Base-by-base conservation (phyloP, 495 filamentous ascomycete genomes). In the Corynascus novoguineensis region DNA sequence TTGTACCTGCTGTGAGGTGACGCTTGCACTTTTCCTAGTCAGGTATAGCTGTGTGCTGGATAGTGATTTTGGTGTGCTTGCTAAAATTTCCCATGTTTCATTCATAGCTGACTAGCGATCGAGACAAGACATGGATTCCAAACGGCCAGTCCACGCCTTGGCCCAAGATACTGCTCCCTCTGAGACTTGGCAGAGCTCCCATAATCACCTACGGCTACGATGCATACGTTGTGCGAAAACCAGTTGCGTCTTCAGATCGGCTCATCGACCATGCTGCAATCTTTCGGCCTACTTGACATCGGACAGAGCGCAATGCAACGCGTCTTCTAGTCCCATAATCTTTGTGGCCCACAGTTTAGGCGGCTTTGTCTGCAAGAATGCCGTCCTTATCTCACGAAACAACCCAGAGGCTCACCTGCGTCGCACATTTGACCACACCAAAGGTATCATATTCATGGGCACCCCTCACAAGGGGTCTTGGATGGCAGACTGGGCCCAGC, bases 311-410 rank as follows among this genome's bases (percentile, higher is more conserved):
- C 31, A 14, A 34, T n/a, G n/a, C 50, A 44, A 50, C 22, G 55
- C 52, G 14, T 29, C 61, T 14, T 55, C 32, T 38, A 64, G 61
- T 9, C 64, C 65, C 22, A 54, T 68, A 22, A 59, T 70, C 28
- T 64, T 70, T 21, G 57, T 70, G 24, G 74, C 54, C 61, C 61
- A 69, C 17, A 71, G 64, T 38, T 71, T 81, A 41, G 61, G 57
- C 32, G 75, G 77, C 40, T 66, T 80, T 0, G 71, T 79, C 15
- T 73, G 68, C 59, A 64, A 78, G 42, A 10, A 63, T 29, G 66
- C 58, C 45, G 51, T 63, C 41, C 53, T 64, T 3, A 50, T 57
- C 25, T 62, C 62, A 15, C 54, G 55, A 32, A 55, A 47, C 51
- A 51, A 53, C 53, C 48, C 29, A 17, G 65, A 68, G 28, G 11